phyloP scores from a whole-genome alignment of 129 eudicot genomes.

The Tagetes patula region DNA sequence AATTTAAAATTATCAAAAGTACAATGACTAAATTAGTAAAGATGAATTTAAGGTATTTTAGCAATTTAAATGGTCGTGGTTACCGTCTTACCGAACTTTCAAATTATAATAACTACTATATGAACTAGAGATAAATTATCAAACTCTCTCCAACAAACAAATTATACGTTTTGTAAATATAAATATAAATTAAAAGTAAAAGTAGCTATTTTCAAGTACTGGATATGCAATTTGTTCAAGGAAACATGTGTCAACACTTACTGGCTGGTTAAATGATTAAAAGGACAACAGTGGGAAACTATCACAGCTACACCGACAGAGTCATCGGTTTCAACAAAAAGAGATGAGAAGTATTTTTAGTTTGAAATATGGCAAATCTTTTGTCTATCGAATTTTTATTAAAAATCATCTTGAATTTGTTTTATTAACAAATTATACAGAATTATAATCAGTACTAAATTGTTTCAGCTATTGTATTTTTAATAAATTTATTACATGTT shows the following conservation, averaged over 20 bases:
- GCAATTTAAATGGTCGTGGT: too few relatives aligned
- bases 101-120: too few relatives aligned
- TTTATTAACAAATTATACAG: too few relatives aligned
- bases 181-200: not conserved
- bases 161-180: not conserved
- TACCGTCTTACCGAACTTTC: too few relatives aligned
- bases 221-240: not conserved
- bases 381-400: not conserved
- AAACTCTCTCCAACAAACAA: not conserved
- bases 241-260: conserved; percentile 33
- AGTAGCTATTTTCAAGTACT: not conserved
- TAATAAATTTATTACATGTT: not conserved
- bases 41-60: too few relatives aligned
- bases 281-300: conserved; percentile 32
- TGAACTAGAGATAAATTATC: too few relatives aligned
- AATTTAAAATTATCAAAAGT: too few relatives aligned
- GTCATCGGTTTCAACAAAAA: conserved; percentile 19
- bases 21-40: too few relatives aligned
- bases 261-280: conserved; percentile 36
- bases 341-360: conserved; percentile 11
- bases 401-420: too few relatives aligned
- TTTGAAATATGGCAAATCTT: not conserved
- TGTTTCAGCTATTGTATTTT: not conserved
- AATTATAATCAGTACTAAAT: too few relatives aligned
- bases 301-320: conserved; percentile 21